Evolutionary conservation across 305 asterid species (phyloP), one percentile per base, ranked within the genome.

Genomic region (Fraxinus dipetala): DNA sequence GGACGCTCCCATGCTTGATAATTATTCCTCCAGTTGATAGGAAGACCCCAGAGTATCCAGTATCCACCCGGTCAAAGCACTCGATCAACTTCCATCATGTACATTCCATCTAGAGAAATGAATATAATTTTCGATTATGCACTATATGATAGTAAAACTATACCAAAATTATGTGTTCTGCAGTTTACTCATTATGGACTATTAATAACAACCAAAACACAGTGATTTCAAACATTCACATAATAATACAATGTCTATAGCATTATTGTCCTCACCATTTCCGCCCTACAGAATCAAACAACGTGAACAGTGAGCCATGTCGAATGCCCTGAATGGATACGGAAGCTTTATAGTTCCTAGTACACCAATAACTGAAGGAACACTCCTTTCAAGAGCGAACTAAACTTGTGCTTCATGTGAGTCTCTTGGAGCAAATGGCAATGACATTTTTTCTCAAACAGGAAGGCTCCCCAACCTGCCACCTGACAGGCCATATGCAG

Each of bases 21-120:
- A 72, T 72, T 81, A 26, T 61, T 79, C 73, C 86, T 36, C 90
- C 90, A 88, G 80, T 84, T 84, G 48, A 88, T 86, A 1, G 90
- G 90, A 84, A 89, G 90, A 75, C 90, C 90, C 2, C 89, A 88
- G 70, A 88, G 89, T 76, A 88, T 72, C 90, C 90, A 88, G 81
- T 88, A 88, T 11, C 90, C 90, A 70, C 90, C 90, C 2, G 90
- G 90, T 84, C 89, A 80, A 35, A 88, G 86, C 40, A 88, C 90
- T 81, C 90, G 78, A 75, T 88, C 89, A 11, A 88, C 80, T 77
- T 88, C 90, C 85, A 8, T 88, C 89, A 88, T 59, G 85, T 88
- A 88, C 69, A 84, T 67, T 6, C 90, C 90, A 65, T 84, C 90
- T 88, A 43, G 16, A 70, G 16, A 72, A 70, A 76, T 28, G 54